phyloP scores from a whole-genome alignment of 2,329 filamentous ascomycete species.

The Pseudogymnoascus sp. region DNA sequence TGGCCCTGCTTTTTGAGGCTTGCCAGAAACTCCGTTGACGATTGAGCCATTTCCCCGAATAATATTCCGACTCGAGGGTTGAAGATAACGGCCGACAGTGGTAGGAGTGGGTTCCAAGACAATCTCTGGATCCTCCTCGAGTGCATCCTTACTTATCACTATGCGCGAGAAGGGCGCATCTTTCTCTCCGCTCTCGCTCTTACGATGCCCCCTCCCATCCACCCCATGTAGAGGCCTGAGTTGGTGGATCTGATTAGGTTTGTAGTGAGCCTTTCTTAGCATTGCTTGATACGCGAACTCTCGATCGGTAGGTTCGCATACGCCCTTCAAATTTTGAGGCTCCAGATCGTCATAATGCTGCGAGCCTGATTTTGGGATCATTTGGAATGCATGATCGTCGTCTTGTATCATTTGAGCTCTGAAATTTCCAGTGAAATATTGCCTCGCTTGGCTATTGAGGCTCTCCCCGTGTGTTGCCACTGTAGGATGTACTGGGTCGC shows the following conservation, averaged over 20 bases:
- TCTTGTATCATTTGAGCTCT: not conserved
- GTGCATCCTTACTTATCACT: not conserved
- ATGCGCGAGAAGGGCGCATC: not conserved
- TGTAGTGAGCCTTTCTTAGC: conserved; percentile 6
- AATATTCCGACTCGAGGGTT: not conserved
- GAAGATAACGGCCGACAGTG: not conserved
- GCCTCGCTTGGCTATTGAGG: not conserved
- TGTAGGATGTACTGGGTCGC: not conserved
- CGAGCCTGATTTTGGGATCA: not conserved
- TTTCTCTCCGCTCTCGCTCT: not conserved
- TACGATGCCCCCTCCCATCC: not conserved
- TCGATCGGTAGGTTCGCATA: not conserved
- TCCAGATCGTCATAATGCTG: not conserved
- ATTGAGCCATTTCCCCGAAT: not conserved
- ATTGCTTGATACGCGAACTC: conserved; percentile 4
- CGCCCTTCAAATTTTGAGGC: not conserved
- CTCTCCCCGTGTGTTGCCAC: not conserved
- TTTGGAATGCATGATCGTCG: not conserved
- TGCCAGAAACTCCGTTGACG: too few species aligned
- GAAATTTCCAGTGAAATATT: not conserved
- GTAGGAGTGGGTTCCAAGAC: not conserved
- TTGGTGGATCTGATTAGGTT: not conserved
- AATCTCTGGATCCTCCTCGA: not conserved
- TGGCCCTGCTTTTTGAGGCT: not conserved
- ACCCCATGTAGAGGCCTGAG: not conserved